Evolutionary conservation across 208 protist genomes (phyloP), one percentile per base, ranked within the genome.

Genomic region (Sergeia podlipaevii): DNA sequence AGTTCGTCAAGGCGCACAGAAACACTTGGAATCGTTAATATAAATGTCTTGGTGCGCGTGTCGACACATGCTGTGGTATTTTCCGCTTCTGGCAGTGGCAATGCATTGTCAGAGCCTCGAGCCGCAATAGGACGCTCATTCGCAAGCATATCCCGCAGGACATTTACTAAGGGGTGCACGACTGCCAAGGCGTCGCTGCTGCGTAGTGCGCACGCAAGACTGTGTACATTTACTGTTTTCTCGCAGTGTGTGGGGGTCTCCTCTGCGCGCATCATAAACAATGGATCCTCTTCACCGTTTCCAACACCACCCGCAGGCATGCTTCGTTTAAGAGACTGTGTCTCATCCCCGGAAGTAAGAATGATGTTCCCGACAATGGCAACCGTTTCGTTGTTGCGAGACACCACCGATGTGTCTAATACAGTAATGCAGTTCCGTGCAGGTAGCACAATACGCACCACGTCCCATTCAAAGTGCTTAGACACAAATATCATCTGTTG

Each of bases 401-500:
- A 23, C n/a, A 70, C 54, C 26, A 77, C 53, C 8, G 56, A 33
- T 3, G 51, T 38, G 21, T 63, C 50, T n/a, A 44, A 36, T 10
- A 65, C 60, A 20, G 38, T 44, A 36, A 80, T 18, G 39, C 45
- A 59, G 52, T 63, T 70, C 26, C 56, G 53, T 7, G 63, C 58
- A n/a, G 77, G 70, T 30, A 85, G 52, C 30, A 53, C 34, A 2
- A 89, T 13, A 30, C 65, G 68, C 15, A 81, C 39, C 20, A 70
- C 23, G 29, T 68, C 61, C 44, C 60, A 66, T n/a, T 76, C 63
- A 23, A 88, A 33, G 51, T 86, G 74, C 21, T 67, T 55, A 2
- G 70, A 88, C 4, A 66, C 64, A 3, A 77, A 42, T 6, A 64
- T 41, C n/a, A 44, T 2, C 34, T 60, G 44, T 29, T 32, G 34